Evolutionary conservation across 495 filamentous ascomycete genomes (phyloP).

Genomic region (Penicillium taxi): DNA sequence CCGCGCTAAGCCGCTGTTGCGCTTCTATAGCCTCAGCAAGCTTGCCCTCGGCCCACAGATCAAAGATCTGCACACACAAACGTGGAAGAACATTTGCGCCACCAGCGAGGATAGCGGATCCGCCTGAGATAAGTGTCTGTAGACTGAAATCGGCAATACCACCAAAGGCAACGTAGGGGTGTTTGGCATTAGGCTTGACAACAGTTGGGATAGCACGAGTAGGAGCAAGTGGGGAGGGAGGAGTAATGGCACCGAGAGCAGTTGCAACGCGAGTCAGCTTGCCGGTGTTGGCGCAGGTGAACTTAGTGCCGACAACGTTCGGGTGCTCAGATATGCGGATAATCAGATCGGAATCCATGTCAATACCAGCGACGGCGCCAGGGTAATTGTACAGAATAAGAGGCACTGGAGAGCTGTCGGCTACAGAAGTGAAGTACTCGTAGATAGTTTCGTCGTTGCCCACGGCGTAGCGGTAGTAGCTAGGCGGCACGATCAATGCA

Average conservation of each 20-base stretch:
- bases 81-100: constrained; percentile 83
- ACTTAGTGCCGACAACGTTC: constrained; percentile 83
- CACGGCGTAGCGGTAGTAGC: constrained; percentile 74
- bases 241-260: constrained; percentile 65
- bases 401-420: constrained; percentile 65
- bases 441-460: constrained; percentile 65
- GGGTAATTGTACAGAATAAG: constrained; percentile 91
- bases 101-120: constrained; percentile 77
- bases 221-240: constrained; percentile 34
- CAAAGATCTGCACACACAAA: constrained; percentile 74
- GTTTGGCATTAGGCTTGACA: constrained; percentile 35
- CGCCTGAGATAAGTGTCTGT: constrained; percentile 72
- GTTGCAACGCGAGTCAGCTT: constrained; percentile 80
- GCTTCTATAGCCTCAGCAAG: constrained; percentile 64
- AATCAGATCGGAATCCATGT: constrained; percentile 84
- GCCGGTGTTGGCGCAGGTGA: constrained; percentile 85
- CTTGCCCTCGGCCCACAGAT: constrained; percentile 64
- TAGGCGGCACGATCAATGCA: constrained; percentile 67
- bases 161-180: constrained; percentile 76
- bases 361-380: constrained; percentile 81
- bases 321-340: constrained; percentile 73
- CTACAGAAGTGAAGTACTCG: constrained; percentile 69
- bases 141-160: constrained; percentile 83
- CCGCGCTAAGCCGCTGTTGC: constrained; percentile 62
- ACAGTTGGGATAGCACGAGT: constrained; percentile 18